phyloP scores from a whole-genome alignment of 164 flowering plant genomes.

The Brasenia schreberi region DNA sequence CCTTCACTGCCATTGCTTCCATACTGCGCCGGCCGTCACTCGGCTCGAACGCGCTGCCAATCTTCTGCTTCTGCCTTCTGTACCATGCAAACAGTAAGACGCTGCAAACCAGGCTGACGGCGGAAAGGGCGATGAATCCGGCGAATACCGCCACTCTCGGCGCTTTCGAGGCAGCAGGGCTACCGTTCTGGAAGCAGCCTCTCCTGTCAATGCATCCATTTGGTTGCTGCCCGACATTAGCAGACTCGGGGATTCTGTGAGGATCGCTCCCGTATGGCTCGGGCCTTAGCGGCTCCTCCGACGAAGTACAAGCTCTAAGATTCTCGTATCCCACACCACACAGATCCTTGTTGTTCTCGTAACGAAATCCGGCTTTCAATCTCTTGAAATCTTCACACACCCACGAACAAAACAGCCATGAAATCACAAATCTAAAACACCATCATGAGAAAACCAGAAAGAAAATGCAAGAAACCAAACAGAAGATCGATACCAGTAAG shows the following conservation, averaged over 20 bases:
- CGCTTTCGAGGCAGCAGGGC: constrained; percentile 11
- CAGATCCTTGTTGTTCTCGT: constrained; percentile 47
- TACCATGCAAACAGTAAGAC: constrained; percentile 45
- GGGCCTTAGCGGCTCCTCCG: constrained; percentile 33
- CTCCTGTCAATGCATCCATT: neutral
- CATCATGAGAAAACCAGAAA: too few species aligned
- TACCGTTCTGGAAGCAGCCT: neutral
- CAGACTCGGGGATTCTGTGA: constrained; percentile 51
- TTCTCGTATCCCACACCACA: constrained; percentile 58
- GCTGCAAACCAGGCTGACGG: constrained; percentile 17
- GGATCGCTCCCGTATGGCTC: constrained; percentile 8
- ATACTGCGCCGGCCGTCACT: constrained; percentile 55
- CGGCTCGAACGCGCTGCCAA: constrained; percentile 49
- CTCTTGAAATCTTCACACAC: constrained; percentile 51
- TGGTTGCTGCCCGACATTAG: constrained; percentile 29
- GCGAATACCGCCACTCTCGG: constrained; percentile 24
- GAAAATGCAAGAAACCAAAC: too few species aligned
- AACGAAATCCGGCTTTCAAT: constrained; percentile 51
- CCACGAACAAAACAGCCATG: too few species aligned
- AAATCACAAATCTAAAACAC: too few species aligned
- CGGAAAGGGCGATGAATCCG: constrained; percentile 29
- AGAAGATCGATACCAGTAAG: neutral
- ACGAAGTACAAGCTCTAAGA: constrained; percentile 32
- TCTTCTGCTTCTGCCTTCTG: constrained; percentile 69
- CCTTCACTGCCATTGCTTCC: constrained; percentile 28